A percentile compares a stretch with the other conserved stretches of the same genome.
Conservation (phyloP, 805 yeast species). For the Hanseniaspora hatyaiensis region DNA sequence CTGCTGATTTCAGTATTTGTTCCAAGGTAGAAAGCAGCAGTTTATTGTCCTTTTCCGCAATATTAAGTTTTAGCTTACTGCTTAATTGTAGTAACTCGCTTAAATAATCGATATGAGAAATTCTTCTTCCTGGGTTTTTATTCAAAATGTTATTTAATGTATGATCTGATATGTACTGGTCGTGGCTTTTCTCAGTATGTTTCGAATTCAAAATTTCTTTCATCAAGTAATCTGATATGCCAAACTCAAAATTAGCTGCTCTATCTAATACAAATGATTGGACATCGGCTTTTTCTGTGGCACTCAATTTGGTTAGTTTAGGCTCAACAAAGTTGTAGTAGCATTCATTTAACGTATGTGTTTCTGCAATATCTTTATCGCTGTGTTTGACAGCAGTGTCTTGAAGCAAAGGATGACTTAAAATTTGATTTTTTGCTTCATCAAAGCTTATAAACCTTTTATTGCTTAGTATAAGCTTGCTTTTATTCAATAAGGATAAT, state of each 20-base stretch:
- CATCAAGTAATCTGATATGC: conserved; percentile 21
- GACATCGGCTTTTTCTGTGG: not conserved
- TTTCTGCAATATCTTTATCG: not conserved
- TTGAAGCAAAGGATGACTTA: not conserved
- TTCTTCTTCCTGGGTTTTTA: conserved; percentile 15
- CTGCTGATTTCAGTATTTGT: conserved; percentile 33
- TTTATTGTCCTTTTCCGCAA: conserved; percentile 18
- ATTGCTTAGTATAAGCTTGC: too few species aligned
- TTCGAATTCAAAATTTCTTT: conserved; percentile 10
- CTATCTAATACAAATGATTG: conserved; percentile 1
- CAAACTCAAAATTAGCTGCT: conserved; percentile 6
- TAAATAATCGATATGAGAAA: conserved; percentile 5
- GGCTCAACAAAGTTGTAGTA: conserved; percentile 3
- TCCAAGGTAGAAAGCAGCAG: conserved; percentile 27
- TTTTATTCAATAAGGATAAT: too few species aligned
- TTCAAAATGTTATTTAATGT: conserved; percentile 6
- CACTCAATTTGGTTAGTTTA: not conserved
- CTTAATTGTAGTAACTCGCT: not conserved
- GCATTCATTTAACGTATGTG: not conserved
- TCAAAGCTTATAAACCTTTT: not conserved
- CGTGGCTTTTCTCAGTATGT: too few species aligned
- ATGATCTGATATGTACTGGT: not conserved
- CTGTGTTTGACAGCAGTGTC: not conserved
- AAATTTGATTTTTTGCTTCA: not conserved
- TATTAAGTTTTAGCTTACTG: not conserved